phyloP scores from a whole-genome alignment of 129 eudicot genomes.

The Logfia minima region DNA sequence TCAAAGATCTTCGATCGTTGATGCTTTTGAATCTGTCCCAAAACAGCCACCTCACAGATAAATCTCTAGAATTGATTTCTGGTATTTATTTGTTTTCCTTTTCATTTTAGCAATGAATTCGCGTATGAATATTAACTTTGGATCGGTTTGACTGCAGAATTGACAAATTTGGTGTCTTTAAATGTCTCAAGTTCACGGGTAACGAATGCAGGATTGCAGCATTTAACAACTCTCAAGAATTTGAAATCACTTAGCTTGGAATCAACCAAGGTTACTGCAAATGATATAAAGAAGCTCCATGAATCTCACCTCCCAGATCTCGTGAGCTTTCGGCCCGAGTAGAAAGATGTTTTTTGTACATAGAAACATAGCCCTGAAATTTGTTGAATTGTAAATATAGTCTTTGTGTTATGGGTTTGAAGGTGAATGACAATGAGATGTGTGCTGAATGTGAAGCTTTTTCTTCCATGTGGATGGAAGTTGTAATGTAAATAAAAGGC shows the following conservation, averaged over 20 bases:
- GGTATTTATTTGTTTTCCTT: conserved; percentile 40
- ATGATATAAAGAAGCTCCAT: conserved; percentile 84
- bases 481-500: conserved; percentile 16
- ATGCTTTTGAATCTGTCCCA: conserved; percentile 85
- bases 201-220: conserved; percentile 69
- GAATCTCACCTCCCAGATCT: conserved; percentile 65
- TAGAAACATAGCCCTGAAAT: background rate
- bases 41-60: conserved; percentile 74
- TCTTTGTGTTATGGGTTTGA: conserved; percentile 9
- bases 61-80: conserved; percentile 76
- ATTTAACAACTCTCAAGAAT: conserved; percentile 63
- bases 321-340: conserved; percentile 76
- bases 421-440: conserved; percentile 6
- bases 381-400: conserved; percentile 35
- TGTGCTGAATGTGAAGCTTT: conserved; percentile 31
- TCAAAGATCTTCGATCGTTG: conserved; percentile 72
- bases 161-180: conserved; percentile 72
- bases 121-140: background rate
- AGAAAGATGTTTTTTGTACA: conserved; percentile 16
- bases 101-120: background rate
- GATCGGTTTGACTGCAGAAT: conserved; percentile 47
- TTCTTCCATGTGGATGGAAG: background rate
- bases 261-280: conserved; percentile 86
- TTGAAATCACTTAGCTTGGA: conserved; percentile 80
- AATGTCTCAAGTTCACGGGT: conserved; percentile 85